phyloP scores from a whole-genome alignment of 305 asterid genomes.

The Fraxinus xanthoxyloides region DNA sequence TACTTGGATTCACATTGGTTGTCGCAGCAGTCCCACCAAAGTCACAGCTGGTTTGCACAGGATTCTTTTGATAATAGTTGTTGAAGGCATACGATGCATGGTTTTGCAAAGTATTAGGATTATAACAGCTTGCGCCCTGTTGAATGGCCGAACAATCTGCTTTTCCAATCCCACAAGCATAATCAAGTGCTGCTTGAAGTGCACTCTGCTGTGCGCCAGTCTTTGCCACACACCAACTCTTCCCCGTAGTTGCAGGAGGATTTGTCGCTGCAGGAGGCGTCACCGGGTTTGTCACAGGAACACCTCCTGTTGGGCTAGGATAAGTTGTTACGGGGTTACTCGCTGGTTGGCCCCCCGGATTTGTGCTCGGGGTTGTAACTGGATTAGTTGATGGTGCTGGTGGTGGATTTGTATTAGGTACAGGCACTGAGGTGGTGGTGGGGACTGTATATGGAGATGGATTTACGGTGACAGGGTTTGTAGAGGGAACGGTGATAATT shows the following conservation, averaged over 20 bases:
- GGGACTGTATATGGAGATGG: conserved; percentile 40
- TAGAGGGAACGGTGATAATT: conserved; percentile 43
- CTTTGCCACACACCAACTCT: conserved; percentile 85
- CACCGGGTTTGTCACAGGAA: conserved; percentile 40
- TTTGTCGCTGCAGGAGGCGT: conserved; percentile 39
- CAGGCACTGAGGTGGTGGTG: conserved; percentile 28
- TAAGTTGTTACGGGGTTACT: conserved; percentile 40
- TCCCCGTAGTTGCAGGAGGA: conserved; percentile 50
- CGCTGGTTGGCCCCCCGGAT: conserved; percentile 31
- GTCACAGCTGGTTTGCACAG: conserved; percentile 69
- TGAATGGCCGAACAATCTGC: conserved; percentile 82
- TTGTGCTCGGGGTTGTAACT: conserved; percentile 31
- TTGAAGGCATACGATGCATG: conserved; percentile 89
- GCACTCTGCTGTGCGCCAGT: conserved; percentile 48
- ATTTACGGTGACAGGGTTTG: conserved; percentile 34
- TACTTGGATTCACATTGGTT: not conserved
- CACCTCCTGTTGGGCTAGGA: conserved; percentile 37
- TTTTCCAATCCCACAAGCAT: conserved; percentile 83
- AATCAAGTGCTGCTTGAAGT: conserved; percentile 71
- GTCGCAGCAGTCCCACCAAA: conserved; percentile 52
- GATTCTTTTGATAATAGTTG: conserved; percentile 73
- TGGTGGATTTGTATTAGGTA: conserved; percentile 27
- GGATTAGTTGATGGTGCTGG: conserved; percentile 22
- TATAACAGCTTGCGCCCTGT: conserved; percentile 59
- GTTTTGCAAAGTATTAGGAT: conserved; percentile 52